Base-by-base conservation (phyloP, 2,329 filamentous ascomycete genomes). In the Colletotrichum zoysiae region DNA sequence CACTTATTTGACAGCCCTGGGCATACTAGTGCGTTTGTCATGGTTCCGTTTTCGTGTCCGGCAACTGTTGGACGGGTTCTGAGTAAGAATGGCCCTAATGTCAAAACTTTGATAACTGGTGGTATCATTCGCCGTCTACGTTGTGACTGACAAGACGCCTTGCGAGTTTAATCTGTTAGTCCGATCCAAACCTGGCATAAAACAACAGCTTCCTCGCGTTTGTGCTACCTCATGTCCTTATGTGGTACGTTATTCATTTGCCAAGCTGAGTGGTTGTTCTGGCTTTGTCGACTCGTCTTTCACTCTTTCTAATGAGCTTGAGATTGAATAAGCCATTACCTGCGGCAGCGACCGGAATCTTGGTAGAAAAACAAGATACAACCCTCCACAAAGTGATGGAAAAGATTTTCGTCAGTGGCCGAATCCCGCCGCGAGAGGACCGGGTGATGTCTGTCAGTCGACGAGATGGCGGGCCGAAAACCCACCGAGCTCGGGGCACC, bases 401-500 rank as follows among this genome's bases (percentile, higher is more conserved):
- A 30, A 18, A 20, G 26, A 53, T 20, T 33, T 11, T 20, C 6
- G 7, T 3, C 33, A 16, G 14, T 53, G 50, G 6, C 23, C 3
- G 8, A 35, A 35, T 16, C 51, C 30, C 51, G 18, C 35, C 30
- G 30, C 18, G 18, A 33, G 51, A 56, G 50, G 30, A 18, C n/a
- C 35, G 55, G 55, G 35, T 42, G 35, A 60, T 18, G 57, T 42
- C 38, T 44, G 18, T 23, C 33, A 14, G 26, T 63, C 18, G 33
- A 50, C 26, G 23, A 56, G 18, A 23, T 42, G 11, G n/a, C 38
- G 40, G 61, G 35, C 50, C 38, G 48, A 55, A 23, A 9, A 2
- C 3, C 18, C 20, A 42, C 23, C 9, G 57, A 51, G 57, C 44
- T 18, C 46, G 56, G 44, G 38, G 67, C 68, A 58, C 48, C 56